Evolutionary conservation across 805 yeast species (phyloP).

Genomic region (Metschnikowia amazonensis): DNA sequence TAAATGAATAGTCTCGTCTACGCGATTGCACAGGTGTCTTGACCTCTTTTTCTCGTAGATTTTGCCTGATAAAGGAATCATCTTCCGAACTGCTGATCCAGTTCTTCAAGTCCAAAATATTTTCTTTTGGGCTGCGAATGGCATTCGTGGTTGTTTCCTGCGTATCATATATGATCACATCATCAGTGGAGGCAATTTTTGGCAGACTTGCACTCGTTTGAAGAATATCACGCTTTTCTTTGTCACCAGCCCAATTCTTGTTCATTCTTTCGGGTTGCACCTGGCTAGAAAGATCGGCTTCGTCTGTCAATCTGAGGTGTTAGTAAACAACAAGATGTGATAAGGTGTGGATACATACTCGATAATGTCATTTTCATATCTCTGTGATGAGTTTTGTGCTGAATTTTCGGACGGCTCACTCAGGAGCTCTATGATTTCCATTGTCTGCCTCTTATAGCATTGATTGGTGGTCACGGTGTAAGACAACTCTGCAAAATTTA

Average conservation of each 20-base stretch:
- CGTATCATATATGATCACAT: background rate
- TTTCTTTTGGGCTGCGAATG: background rate
- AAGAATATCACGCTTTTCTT: background rate
- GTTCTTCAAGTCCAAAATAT: constrained; percentile 14
- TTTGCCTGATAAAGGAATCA: constrained; percentile 10
- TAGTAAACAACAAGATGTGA: background rate
- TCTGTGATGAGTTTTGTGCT: background rate
- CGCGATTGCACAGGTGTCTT: background rate
- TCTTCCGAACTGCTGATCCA: constrained; percentile 21
- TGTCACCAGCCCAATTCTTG: background rate
- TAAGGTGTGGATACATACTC: constrained; percentile 9
- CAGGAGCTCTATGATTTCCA: constrained; percentile 17
- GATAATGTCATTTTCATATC: constrained; percentile 6
- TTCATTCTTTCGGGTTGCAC: background rate
- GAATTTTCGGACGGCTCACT: constrained; percentile 11
- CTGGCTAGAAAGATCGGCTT: background rate
- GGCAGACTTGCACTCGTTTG: background rate
- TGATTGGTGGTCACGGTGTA: background rate
- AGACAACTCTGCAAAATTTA: background rate
- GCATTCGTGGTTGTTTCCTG: background rate
- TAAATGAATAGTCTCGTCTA: background rate
- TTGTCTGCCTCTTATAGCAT: constrained; percentile 1
- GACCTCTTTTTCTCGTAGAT: background rate
- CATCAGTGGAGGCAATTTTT: background rate
- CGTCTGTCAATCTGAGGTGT: constrained; percentile 8